phyloP scores from a whole-genome alignment of 2,329 filamentous ascomycete species.

The Sclerotinia trifoliorum region DNA sequence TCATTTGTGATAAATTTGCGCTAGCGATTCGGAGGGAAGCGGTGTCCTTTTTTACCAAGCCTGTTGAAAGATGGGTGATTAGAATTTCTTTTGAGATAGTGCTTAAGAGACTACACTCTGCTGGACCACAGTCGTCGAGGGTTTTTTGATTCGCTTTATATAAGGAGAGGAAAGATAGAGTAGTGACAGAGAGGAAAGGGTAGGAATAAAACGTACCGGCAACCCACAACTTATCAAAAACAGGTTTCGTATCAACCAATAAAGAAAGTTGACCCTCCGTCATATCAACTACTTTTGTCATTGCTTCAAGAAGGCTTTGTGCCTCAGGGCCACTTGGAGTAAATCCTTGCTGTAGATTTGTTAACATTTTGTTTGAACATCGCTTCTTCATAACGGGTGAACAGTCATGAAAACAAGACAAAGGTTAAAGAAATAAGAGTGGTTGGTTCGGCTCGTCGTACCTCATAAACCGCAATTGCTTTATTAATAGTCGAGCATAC shows the following conservation, averaged over 20 bases:
- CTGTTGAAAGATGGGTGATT: not conserved
- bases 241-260: not conserved
- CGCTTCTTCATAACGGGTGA: too few relatives aligned
- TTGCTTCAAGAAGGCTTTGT: not conserved
- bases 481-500: not conserved
- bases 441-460: not conserved
- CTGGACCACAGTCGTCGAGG: not conserved
- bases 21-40: not conserved
- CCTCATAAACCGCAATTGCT: conserved; percentile 6
- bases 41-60: not conserved
- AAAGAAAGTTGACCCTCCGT: conserved; percentile 9
- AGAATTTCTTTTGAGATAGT: too few relatives aligned
- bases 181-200: too few relatives aligned
- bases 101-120: too few relatives aligned
- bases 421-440: too few relatives aligned
- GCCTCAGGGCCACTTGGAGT: not conserved
- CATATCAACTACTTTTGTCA: not conserved
- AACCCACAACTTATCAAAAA: conserved; percentile 16
- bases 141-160: too few relatives aligned
- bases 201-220: not conserved
- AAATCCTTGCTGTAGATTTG: not conserved
- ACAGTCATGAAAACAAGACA: too few relatives aligned
- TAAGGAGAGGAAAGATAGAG: too few relatives aligned
- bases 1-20: not conserved
- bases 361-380: too few relatives aligned